These are phyloP conservation scores for Mycocentrospora acerina DNA, from an alignment of 2,329 filamentous ascomycete species.

Conservation along the genomic window DNA sequence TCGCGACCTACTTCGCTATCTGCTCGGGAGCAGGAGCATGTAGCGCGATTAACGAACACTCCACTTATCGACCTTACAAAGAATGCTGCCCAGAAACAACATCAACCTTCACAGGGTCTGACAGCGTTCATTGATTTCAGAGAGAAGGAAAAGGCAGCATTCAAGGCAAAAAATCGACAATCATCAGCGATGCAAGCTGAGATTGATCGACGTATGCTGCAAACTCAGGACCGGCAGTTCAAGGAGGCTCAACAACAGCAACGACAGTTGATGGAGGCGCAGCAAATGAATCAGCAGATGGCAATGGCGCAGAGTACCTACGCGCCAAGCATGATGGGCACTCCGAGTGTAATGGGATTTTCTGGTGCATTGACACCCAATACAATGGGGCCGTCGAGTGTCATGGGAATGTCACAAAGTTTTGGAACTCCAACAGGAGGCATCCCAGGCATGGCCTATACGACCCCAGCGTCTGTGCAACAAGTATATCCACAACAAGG, in stretches of 20 bases:
- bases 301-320: slow-evolving; percentile 23
- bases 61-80: slow-evolving; percentile 69
- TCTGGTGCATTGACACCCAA: background rate
- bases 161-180: slow-evolving; percentile 34
- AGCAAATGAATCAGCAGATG: slow-evolving; percentile 29
- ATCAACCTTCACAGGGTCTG: slow-evolving; percentile 56
- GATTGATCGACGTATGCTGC: slow-evolving; percentile 37
- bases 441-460: slow-evolving; percentile 28
- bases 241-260: slow-evolving; percentile 28
- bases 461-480: slow-evolving; percentile 27
- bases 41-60: slow-evolving; percentile 78
- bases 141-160: slow-evolving; percentile 67
- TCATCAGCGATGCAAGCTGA: slow-evolving; percentile 39
- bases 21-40: slow-evolving; percentile 83
- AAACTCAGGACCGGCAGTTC: slow-evolving; percentile 35
- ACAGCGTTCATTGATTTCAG: slow-evolving; percentile 78
- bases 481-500: slow-evolving; percentile 34
- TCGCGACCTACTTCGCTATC: slow-evolving; percentile 66
- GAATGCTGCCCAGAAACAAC: slow-evolving; percentile 46
- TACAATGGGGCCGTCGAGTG: slow-evolving; percentile 11
- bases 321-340: slow-evolving; percentile 20
- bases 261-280: slow-evolving; percentile 26
- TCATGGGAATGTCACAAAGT: slow-evolving; percentile 22
- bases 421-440: slow-evolving; percentile 14
- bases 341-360: slow-evolving; percentile 1